These are phyloP conservation scores for Dorcoceras hygrometricum DNA, from an alignment of 257 asterid species.

Conservation along the genomic window DNA sequence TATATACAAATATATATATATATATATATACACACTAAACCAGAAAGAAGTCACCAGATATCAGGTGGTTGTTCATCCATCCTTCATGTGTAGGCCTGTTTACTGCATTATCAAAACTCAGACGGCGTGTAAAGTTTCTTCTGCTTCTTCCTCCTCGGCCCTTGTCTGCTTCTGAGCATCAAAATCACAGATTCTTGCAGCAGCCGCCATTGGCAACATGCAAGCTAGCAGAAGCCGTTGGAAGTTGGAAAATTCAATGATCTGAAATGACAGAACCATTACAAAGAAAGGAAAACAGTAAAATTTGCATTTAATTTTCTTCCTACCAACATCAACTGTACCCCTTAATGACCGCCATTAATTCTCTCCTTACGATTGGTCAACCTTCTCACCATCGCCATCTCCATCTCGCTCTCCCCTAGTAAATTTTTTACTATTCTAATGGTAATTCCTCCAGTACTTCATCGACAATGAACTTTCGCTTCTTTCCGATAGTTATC, in stretches of 20 bases:
- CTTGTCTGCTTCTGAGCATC: conserved; percentile 18
- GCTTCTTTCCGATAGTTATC: conserved; percentile 20
- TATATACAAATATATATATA: too few species aligned
- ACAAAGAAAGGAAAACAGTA: conserved; percentile 14
- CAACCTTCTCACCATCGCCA: conserved; percentile 30
- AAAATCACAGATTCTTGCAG: conserved; percentile 5
- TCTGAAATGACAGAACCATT: conserved; percentile 20
- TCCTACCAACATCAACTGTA: conserved; percentile 46
- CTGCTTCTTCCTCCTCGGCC: neutral
- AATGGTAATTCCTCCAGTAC: conserved; percentile 1
- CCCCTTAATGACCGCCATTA: conserved; percentile 38
- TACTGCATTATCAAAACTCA: too few species aligned
- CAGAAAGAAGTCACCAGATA: neutral
- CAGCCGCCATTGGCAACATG: neutral
- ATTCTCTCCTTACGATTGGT: conserved; percentile 31
- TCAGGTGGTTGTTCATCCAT: neutral
- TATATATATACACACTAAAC: too few species aligned
- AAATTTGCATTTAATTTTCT: conserved; percentile 31
- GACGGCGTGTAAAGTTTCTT: neutral
- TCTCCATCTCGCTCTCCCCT: neutral
- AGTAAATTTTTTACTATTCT: neutral
- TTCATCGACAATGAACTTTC: conserved; percentile 26
- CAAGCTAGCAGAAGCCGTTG: neutral
- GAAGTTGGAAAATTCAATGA: conserved; percentile 9
- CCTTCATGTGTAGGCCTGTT: neutral